Conservation (phyloP, 768 basidiomycete genomes). For the Termitomyces sp. region DNA sequence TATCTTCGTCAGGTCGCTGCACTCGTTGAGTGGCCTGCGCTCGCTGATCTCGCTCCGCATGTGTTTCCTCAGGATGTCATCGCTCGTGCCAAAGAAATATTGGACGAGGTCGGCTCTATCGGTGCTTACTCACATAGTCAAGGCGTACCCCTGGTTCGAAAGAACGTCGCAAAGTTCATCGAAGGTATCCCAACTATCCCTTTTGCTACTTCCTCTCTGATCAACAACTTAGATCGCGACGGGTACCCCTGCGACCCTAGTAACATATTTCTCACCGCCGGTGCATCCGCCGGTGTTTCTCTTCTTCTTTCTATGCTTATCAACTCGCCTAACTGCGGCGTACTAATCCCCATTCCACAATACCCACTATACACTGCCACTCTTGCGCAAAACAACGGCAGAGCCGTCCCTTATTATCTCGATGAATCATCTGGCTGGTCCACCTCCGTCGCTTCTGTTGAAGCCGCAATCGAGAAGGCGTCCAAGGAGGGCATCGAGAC, state of each 20-base stretch:
- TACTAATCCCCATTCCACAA: constrained; percentile 96
- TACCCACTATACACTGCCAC: constrained; percentile 97
- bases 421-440: constrained; percentile 81
- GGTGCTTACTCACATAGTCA: constrained; percentile 97
- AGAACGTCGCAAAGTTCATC: constrained; percentile 87
- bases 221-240: constrained; percentile 63
- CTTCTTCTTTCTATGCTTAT: constrained; percentile 79
- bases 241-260: constrained; percentile 78
- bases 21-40: constrained; percentile 85
- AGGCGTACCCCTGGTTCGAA: constrained; percentile 83
- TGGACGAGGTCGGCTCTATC: constrained; percentile 80
- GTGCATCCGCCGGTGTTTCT: constrained; percentile 93
- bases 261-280: constrained; percentile 91
- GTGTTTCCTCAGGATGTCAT: constrained; percentile 86
- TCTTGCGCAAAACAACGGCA: constrained; percentile 79
- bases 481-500: constrained; percentile 53
- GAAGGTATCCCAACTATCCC: constrained; percentile 43
- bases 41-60: constrained; percentile 68
- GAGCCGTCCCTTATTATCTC: constrained; percentile 82
- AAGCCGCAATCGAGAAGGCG: constrained; percentile 61
- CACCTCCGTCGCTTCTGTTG: constrained; percentile 64
- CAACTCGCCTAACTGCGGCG: constrained; percentile 56
- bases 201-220: neutral
- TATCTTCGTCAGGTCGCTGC: constrained; percentile 66
- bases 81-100: constrained; percentile 75